Evolutionary conservation across 805 yeast species (phyloP).

Genomic region (Zygosaccharomyces gambellarensis): DNA sequence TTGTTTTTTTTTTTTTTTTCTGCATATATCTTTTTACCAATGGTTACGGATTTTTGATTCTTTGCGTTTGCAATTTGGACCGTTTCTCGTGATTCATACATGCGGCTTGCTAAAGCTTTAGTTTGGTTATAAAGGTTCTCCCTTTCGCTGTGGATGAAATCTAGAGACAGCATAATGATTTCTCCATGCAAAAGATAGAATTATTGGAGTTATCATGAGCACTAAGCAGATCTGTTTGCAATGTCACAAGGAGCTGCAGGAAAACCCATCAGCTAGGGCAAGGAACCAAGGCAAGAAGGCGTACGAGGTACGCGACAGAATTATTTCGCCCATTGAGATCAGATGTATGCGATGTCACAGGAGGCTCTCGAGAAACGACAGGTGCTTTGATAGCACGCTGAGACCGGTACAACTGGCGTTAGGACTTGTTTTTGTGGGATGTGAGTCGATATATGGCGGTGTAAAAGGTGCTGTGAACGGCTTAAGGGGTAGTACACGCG

Average conservation of each 20-base stretch:
- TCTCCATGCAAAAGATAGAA: no score
- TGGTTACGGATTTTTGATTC: no score
- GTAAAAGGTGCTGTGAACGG: background rate
- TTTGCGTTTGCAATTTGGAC: no score
- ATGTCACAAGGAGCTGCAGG: background rate
- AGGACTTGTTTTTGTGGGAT: background rate
- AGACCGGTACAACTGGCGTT: background rate
- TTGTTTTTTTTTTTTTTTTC: no score
- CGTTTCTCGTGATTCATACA: no score
- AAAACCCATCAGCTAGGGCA: conserved; percentile 1
- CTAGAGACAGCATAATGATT: no score
- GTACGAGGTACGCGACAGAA: background rate
- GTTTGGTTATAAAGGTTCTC: no score
- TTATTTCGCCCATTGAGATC: conserved; percentile 1
- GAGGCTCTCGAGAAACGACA: background rate
- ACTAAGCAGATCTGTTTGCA: background rate
- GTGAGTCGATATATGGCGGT: conserved; percentile 3
- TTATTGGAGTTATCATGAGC: background rate
- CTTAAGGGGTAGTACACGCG: background rate
- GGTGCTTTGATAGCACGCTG: background rate
- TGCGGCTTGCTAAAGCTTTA: no score
- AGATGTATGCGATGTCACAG: conserved; percentile 3
- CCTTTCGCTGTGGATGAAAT: no score
- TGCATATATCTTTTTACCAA: no score
- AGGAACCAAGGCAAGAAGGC: background rate